Percentiles rank a stretch among this genome's conserved stretches.
Evolutionary conservation across 2,329 filamentous ascomycete genomes (phyloP).

Genomic region (Bimuria novae-zelandiae): DNA sequence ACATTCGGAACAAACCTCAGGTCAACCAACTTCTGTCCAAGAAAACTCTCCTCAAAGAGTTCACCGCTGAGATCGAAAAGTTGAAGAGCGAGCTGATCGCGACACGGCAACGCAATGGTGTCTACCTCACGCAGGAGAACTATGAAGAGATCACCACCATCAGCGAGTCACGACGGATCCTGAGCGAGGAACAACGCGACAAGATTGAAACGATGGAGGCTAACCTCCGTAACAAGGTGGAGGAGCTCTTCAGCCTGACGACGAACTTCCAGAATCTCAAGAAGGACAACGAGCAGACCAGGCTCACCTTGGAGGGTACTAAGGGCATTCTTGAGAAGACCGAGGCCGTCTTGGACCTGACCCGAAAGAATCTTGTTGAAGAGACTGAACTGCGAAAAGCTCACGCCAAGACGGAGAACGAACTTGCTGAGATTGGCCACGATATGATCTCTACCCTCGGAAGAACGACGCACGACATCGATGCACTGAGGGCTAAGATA

Average conservation of each 20-base stretch:
- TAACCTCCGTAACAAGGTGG: constrained; percentile 89
- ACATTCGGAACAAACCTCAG: constrained; percentile 97
- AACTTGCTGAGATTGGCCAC: constrained; percentile 73
- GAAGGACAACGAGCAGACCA: constrained; percentile 84
- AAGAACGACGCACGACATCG: constrained; percentile 78
- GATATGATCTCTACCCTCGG: constrained; percentile 78
- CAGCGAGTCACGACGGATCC: constrained; percentile 87
- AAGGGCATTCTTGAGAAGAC: constrained; percentile 84
- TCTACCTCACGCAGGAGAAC: constrained; percentile 85
- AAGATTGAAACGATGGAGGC: constrained; percentile 91
- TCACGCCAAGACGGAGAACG: constrained; percentile 81
- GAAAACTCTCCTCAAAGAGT: constrained; percentile 87
- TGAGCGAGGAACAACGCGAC: constrained; percentile 89
- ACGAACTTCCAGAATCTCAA: constrained; percentile 86
- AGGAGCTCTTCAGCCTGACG: constrained; percentile 86
- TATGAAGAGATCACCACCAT: constrained; percentile 91
- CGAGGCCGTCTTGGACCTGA: constrained; percentile 79
- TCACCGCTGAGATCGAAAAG: constrained; percentile 90
- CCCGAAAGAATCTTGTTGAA: constrained; percentile 74
- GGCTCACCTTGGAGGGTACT: constrained; percentile 73
- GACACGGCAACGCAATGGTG: constrained; percentile 89
- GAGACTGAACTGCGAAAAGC: constrained; percentile 81
- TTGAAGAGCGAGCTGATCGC: constrained; percentile 92
- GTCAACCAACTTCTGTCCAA: constrained; percentile 91
- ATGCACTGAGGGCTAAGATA: constrained; percentile 83